phyloP scores from a whole-genome alignment of 2,329 filamentous ascomycete species.

The Coniochaeta ligniaria region DNA sequence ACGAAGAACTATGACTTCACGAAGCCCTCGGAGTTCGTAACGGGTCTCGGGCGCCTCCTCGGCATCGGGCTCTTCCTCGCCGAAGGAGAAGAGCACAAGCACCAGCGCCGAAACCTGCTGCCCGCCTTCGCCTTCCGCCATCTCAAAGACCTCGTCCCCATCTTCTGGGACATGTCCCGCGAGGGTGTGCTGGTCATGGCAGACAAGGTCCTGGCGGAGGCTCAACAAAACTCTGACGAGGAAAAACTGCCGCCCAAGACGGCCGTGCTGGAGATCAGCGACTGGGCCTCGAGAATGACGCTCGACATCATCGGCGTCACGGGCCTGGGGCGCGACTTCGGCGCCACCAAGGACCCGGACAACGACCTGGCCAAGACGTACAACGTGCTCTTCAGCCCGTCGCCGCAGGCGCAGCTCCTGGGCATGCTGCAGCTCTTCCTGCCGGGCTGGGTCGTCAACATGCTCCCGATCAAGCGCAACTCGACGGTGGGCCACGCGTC shows the following conservation, averaged over 20 bases:
- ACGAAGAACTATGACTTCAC: constrained; percentile 63
- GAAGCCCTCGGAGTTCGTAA: constrained; percentile 50
- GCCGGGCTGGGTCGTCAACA: constrained; percentile 51
- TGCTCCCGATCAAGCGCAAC: constrained; percentile 66
- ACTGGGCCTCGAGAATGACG: constrained; percentile 61
- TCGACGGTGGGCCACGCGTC: constrained; percentile 51
- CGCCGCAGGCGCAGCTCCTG: constrained; percentile 44
- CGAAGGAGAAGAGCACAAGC: constrained; percentile 86
- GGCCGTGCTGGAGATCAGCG: constrained; percentile 46
- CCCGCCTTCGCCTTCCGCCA: constrained; percentile 83
- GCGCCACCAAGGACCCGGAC: constrained; percentile 52
- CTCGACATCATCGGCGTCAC: constrained; percentile 71
- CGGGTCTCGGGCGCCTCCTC: constrained; percentile 54
- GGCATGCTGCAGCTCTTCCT: constrained; percentile 55
- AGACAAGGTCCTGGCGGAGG: constrained; percentile 33
- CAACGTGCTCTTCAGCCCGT: constrained; percentile 44
- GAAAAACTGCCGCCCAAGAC: constrained; percentile 20
- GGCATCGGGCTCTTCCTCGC: constrained; percentile 69
- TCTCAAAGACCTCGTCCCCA: constrained; percentile 74
- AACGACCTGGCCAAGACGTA: constrained; percentile 55
- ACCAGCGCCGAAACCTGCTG: constrained; percentile 70
- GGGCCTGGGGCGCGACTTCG: constrained; percentile 65
- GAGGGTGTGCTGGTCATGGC: constrained; percentile 61
- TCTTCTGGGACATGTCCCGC: constrained; percentile 73
- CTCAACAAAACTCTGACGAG: constrained; percentile 9